phyloP scores from a whole-genome alignment of 805 yeast species.

The Clavispora fructus region DNA sequence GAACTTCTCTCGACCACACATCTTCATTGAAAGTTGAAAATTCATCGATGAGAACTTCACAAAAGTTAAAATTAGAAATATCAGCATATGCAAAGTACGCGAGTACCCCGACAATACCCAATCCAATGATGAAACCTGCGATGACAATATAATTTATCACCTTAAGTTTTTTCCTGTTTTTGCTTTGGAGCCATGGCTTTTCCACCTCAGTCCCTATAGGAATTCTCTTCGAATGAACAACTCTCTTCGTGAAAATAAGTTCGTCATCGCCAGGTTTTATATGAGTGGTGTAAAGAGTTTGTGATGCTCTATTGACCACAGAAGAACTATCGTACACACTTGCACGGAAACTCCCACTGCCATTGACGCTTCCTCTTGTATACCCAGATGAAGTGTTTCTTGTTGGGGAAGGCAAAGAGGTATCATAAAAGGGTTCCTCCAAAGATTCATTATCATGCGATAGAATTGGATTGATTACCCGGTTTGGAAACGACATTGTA shows the following conservation, averaged over 20 bases:
- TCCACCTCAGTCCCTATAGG: neutral
- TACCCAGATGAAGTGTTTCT: neutral
- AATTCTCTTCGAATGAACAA: neutral
- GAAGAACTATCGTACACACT: neutral
- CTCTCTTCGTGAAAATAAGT: neutral
- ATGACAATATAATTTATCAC: neutral
- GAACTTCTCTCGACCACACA: neutral
- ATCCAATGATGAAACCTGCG: neutral
- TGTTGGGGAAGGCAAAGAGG: neutral
- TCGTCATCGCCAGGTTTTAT: neutral
- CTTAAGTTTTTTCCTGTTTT: neutral
- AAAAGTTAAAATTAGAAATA: neutral
- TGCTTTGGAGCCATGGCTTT: neutral
- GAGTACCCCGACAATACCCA: neutral
- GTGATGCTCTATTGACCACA: neutral
- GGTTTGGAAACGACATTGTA: neutral
- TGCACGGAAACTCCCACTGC: neutral
- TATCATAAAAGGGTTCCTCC: neutral
- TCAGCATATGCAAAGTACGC: neutral
- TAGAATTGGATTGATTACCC: neutral
- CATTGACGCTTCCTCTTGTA: neutral
- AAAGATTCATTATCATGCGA: neutral
- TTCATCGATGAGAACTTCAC: neutral
- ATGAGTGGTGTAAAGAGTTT: neutral
- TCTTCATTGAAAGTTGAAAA: neutral